phyloP scores from a whole-genome alignment of 2,329 filamentous ascomycete genomes.

The Davidsoniella eucalypti region DNA sequence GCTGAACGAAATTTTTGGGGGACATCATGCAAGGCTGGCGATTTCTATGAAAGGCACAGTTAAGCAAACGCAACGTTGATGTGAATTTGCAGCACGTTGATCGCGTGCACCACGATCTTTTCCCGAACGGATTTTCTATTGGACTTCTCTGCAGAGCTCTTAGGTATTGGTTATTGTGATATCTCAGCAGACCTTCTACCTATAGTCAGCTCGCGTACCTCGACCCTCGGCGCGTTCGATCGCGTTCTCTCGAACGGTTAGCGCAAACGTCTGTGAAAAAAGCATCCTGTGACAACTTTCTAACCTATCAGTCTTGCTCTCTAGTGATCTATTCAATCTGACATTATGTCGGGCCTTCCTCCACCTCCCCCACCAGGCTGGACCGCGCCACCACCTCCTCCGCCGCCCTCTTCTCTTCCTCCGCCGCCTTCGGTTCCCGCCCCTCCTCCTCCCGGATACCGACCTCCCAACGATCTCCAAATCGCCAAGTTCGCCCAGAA shows the following conservation, averaged over 20 bases:
- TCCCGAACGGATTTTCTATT: background rate
- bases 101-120: slow-evolving; percentile 8
- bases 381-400: slow-evolving; percentile 38
- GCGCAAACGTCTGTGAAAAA: background rate
- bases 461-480: slow-evolving; percentile 64
- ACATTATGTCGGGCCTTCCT: slow-evolving; percentile 33
- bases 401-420: slow-evolving; percentile 38
- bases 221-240: slow-evolving; percentile 10
- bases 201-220: background rate
- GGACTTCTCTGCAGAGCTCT: background rate
- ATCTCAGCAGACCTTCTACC: slow-evolving; percentile 6
- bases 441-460: slow-evolving; percentile 74
- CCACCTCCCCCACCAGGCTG: slow-evolving; percentile 43
- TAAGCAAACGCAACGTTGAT: slow-evolving; percentile 7
- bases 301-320: background rate
- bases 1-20: slow-evolving; percentile 14
- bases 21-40: slow-evolving; percentile 12
- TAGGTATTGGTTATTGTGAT: slow-evolving; percentile 2
- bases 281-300: background rate
- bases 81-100: slow-evolving; percentile 12
- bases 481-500: slow-evolving; percentile 93
- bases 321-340: background rate
- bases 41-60: slow-evolving; percentile 1
- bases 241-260: slow-evolving; percentile 10
- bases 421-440: slow-evolving; percentile 41